Evolutionary conservation across 1,284 basidiomycete species (phyloP).

Genomic region (Rhodotorula glutinis): DNA sequence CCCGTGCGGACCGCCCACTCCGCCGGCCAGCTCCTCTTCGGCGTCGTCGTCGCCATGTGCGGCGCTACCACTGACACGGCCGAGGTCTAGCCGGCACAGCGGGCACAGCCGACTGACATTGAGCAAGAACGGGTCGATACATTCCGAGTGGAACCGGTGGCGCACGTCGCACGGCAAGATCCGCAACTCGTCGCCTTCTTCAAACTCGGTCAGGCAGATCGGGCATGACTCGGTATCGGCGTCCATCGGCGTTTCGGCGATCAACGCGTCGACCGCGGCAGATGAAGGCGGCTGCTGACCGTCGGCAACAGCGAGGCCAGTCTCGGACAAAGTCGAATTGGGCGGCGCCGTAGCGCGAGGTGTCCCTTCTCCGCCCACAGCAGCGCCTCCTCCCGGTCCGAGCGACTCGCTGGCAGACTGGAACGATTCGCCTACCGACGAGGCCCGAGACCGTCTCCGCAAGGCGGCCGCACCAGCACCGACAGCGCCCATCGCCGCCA

Average conservation of each 20-base stretch:
- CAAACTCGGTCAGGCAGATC: constrained; percentile 88
- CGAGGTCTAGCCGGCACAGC: constrained; percentile 61
- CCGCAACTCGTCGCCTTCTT: constrained; percentile 83
- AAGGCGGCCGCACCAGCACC: not conserved
- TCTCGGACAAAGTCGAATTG: too few species aligned
- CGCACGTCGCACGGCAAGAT: constrained; percentile 83
- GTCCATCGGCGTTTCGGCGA: constrained; percentile 40
- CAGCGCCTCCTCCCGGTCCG: not conserved
- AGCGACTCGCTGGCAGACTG: not conserved
- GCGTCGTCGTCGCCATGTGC: not conserved
- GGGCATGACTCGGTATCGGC: constrained; percentile 68
- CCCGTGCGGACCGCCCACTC: not conserved
- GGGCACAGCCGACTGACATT: constrained; percentile 58
- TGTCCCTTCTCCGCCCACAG: too few species aligned
- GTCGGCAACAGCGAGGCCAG: not conserved
- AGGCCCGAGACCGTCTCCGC: not conserved
- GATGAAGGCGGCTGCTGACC: not conserved
- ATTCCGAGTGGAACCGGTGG: constrained; percentile 75
- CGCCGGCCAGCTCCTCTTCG: not conserved
- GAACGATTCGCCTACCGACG: constrained; percentile 1
- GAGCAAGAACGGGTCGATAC: constrained; percentile 70
- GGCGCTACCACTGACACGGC: not conserved
- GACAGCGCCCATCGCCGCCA: not conserved
- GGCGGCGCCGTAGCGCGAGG: not conserved
- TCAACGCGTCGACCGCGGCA: constrained; percentile 23